Evolutionary conservation across 2,329 filamentous ascomycete genomes (phyloP), one percentile per base, ranked within the genome.

Genomic region (Colletotrichum chlorophyti): DNA sequence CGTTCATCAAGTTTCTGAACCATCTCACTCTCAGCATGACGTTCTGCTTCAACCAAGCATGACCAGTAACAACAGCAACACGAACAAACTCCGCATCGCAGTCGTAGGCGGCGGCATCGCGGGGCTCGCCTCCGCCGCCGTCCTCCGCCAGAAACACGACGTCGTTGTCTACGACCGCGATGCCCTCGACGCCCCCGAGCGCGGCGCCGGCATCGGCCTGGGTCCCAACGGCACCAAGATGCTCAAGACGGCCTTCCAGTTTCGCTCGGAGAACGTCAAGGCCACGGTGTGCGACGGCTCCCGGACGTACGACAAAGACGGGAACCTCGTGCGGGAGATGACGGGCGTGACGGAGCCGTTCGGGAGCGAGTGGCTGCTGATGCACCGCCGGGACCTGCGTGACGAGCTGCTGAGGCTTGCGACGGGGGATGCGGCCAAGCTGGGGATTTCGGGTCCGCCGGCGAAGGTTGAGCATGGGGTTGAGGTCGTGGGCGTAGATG

Each of bases 201-300:
- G 57, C 6, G 51, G 57, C 19, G 51, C 43, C 5, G 57, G 57
- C n/a, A 32, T 59, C 43, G 57, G 43, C 14, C 43, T 59, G 10
- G 57, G 57, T 1, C 57, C 51, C 6, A 59, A 59, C 51, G 57
- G 57, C 6, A 59, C 43, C 24, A 50, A 40, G 51, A 59, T 59
- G 57, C 57, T 59, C 12, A 48, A 43, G 21, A 43, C 31, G 24
- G 57, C 57, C 21, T 59, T 57, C 27, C 43, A 45, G 15, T 59
- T 59, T 26, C 15, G 26, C 29, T 19, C 51, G 1, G 43, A 49
- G 1, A 3, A 10, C 14, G 38, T 59, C 7, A 40, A 19, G 14
- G 57, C 57, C 14, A 50, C 57, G 24, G 38, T 43, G 11, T 59
- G 57, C 37, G 24, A 12, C 11, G 57, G 57, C 12, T 55, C 51